These are phyloP conservation scores for Glycine tomentella DNA, from an alignment of 306 rosid species.

Conservation along the genomic window DNA sequence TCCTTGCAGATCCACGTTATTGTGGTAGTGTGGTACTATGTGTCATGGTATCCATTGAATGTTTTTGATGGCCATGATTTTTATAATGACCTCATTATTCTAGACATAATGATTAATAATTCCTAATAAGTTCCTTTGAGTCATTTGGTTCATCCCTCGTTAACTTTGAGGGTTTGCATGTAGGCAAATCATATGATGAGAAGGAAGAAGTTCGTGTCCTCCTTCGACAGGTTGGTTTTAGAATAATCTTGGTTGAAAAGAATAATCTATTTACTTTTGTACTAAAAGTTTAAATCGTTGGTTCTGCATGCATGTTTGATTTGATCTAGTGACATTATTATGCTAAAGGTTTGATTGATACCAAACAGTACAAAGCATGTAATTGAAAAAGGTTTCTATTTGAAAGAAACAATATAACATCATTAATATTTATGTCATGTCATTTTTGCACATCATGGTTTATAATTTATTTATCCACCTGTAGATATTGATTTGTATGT, in stretches of 20 bases:
- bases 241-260: slow-evolving; percentile 39
- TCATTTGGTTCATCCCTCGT: slow-evolving; percentile 41
- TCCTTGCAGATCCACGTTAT: slow-evolving; percentile 96
- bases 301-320: slow-evolving; percentile 23
- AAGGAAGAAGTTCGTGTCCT: slow-evolving; percentile 98
- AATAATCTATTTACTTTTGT: slow-evolving; percentile 4
- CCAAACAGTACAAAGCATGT: neutral
- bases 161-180: slow-evolving; percentile 54
- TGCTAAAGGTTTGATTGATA: slow-evolving; percentile 33
- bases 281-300: slow-evolving; percentile 8
- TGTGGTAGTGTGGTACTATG: slow-evolving; percentile 91
- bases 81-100: slow-evolving; percentile 35
- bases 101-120: slow-evolving; percentile 37
- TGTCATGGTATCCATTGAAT: slow-evolving; percentile 61
- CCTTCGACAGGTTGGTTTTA: slow-evolving; percentile 85
- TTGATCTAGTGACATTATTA: slow-evolving; percentile 32
- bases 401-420: slow-evolving; percentile 32
- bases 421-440: neutral
- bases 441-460: slow-evolving; percentile 34
- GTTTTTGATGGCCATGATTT: slow-evolving; percentile 43
- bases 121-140: slow-evolving; percentile 44
- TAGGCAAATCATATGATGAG: slow-evolving; percentile 90
- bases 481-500: slow-evolving; percentile 36
- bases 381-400: neutral
- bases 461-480: slow-evolving; percentile 16